Conservation (phyloP, 768 basidiomycete genomes). For the Boletus insuetus region DNA sequence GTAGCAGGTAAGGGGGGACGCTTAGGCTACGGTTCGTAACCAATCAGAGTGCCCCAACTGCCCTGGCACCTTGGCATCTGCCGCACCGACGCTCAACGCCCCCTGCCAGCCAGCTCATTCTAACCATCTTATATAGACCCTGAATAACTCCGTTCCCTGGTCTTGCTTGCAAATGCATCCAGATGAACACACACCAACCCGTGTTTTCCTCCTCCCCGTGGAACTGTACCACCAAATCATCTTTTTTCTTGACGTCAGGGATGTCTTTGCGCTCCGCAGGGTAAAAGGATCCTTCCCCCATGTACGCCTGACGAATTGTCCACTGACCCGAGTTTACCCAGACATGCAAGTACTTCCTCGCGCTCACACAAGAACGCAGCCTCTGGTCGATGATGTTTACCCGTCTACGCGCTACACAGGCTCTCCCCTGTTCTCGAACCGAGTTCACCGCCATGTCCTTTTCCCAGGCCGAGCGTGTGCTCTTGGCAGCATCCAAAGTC, state of each 20-base stretch:
- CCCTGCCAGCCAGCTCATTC: too few species aligned
- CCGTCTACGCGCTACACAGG: constrained; percentile 10
- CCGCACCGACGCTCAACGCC: too few species aligned
- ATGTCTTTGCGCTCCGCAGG: constrained; percentile 19
- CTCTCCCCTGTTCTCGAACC: constrained; percentile 11
- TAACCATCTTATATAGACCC: too few species aligned
- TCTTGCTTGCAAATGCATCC: background rate
- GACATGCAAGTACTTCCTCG: constrained; percentile 24
- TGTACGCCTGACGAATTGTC: background rate
- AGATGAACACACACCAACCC: background rate
- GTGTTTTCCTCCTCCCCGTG: constrained; percentile 9
- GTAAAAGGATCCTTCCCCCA: background rate
- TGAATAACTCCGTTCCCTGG: too few species aligned
- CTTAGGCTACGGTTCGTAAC: too few species aligned
- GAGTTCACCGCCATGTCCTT: constrained; percentile 11
- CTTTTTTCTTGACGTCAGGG: constrained; percentile 10
- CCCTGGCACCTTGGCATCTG: too few species aligned
- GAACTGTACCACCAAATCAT: constrained; percentile 18
- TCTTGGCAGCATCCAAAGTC: constrained; percentile 10
- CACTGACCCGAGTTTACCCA: constrained; percentile 2
- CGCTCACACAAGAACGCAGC: constrained; percentile 14
- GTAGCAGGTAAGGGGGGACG: too few species aligned
- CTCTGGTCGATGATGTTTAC: constrained; percentile 20
- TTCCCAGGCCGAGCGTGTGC: constrained; percentile 10
- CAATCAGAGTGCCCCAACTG: too few species aligned